Evolutionary conservation across 2,329 filamentous ascomycete genomes (phyloP), one percentile per base, ranked within the genome.

Genomic region (Ceratocystis destructans): DNA sequence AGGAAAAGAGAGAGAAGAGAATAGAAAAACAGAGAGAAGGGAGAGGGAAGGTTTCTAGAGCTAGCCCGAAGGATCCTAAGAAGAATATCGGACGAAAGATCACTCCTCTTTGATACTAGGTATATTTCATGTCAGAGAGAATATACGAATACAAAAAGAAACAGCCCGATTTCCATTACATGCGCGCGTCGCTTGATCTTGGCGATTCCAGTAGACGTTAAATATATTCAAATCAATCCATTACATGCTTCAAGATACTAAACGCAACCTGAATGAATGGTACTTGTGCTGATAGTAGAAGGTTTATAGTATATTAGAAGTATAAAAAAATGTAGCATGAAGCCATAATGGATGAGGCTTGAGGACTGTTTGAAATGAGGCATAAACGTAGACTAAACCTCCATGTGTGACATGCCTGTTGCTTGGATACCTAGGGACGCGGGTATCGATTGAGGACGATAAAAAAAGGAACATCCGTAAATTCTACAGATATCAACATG

Each of bases 81-180:
- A 25, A 48, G 33, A 45, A 63, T 46, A 63, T 63, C 46, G 1
- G 46, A 63, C 6, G 61, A 48, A 48, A n/a, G 6, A 46, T 63
- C 1, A 6, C 8, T 44, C 17, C n/a, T 25, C 6, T 61, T 22
- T 45, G 15, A 59, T 31, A 17, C 53, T 37, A 31, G 48, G 10
- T 8, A 31, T 3, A 59, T 59, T 17, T 37, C 25, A 59, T 59
- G 10, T 33, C 28, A 15, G 53, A 57, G 10, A 57, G 6, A 57
- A 33, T 33, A 0, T 57, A 31, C 10, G 5, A 33, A 3, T 8
- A 59, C n/a, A 17, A 28, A 22, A 57, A 57, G 15, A 59, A 59
- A n/a, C 28, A 25, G 12, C 10, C 53, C 28, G 5, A 3, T 15
- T 12, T n/a, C 5, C 20, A 55, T 10, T 55, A 25, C 48, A 53